Conservation (phyloP, 1,139 yeast species). For the Lodderomyces margitis region DNA sequence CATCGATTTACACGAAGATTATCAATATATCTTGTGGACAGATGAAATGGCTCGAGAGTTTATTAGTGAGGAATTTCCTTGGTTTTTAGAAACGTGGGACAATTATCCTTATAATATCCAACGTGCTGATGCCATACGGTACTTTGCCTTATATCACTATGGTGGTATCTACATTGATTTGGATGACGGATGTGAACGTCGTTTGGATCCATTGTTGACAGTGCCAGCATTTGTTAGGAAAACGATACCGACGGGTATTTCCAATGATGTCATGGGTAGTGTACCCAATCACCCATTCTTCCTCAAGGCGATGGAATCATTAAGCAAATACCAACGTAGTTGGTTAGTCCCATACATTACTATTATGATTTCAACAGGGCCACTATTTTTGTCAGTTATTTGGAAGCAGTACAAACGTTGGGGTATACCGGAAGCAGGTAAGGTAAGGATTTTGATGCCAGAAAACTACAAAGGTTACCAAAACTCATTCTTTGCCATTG, state of each 20-base stretch:
- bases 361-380: slow-evolving; percentile 93
- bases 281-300: slow-evolving; percentile 87
- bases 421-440: slow-evolving; percentile 63
- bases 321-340: slow-evolving; percentile 62
- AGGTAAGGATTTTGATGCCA: slow-evolving; percentile 68
- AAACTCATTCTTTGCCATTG: slow-evolving; percentile 65
- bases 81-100: slow-evolving; percentile 84
- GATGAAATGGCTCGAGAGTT: slow-evolving; percentile 81
- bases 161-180: slow-evolving; percentile 92
- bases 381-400: slow-evolving; percentile 77
- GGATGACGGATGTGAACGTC: slow-evolving; percentile 82
- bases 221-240: slow-evolving; percentile 86
- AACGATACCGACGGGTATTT: slow-evolving; percentile 87
- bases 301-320: slow-evolving; percentile 61
- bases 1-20: slow-evolving; percentile 78
- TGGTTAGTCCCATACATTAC: slow-evolving; percentile 87
- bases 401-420: slow-evolving; percentile 87
- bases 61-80: slow-evolving; percentile 73
- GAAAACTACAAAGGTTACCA: slow-evolving; percentile 60
- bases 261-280: slow-evolving; percentile 91
- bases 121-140: slow-evolving; percentile 91
- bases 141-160: slow-evolving; percentile 75
- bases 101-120: slow-evolving; percentile 76
- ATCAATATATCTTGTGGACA: slow-evolving; percentile 87
- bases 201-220: slow-evolving; percentile 74